Evolutionary conservation across 768 basidiomycete genomes (phyloP).

Genomic region (Sistotremastrum suecicum): DNA sequence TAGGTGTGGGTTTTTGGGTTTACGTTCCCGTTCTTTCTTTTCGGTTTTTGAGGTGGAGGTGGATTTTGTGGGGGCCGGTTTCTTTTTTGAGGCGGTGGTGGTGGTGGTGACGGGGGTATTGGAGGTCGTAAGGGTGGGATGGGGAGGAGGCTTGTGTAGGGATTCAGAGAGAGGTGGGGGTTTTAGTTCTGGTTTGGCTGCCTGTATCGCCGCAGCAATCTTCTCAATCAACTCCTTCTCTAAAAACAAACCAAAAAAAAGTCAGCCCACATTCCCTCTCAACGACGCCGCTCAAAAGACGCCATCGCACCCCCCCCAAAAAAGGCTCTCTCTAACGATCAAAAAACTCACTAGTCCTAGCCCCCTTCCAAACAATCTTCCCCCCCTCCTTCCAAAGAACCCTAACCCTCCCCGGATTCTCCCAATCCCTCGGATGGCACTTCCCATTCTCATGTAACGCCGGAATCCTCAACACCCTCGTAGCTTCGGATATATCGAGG

Average conservation of each 20-base stretch:
- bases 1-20: constrained; percentile 30
- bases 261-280: not conserved
- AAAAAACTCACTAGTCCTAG: constrained; percentile 55
- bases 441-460: constrained; percentile 84
- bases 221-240: constrained; percentile 71
- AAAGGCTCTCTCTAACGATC: not conserved
- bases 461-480: constrained; percentile 59
- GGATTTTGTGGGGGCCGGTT: constrained; percentile 17
- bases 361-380: constrained; percentile 42
- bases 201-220: constrained; percentile 62
- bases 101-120: constrained; percentile 12
- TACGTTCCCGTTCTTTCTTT: constrained; percentile 33
- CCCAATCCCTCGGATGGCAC: constrained; percentile 92
- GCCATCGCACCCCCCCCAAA: not conserved
- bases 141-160: constrained; percentile 49
- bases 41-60: constrained; percentile 10
- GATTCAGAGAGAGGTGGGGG: constrained; percentile 18
- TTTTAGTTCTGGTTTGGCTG: constrained; percentile 43
- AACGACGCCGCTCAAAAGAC: not conserved
- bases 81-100: constrained; percentile 11
- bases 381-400: constrained; percentile 86
- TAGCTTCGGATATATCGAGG: constrained; percentile 82
- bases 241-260: constrained; percentile 14
- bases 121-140: constrained; percentile 13
- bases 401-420: constrained; percentile 90